Conservation (phyloP, 371 early-diverging fungal genomes). For the Massospora cicadina region DNA sequence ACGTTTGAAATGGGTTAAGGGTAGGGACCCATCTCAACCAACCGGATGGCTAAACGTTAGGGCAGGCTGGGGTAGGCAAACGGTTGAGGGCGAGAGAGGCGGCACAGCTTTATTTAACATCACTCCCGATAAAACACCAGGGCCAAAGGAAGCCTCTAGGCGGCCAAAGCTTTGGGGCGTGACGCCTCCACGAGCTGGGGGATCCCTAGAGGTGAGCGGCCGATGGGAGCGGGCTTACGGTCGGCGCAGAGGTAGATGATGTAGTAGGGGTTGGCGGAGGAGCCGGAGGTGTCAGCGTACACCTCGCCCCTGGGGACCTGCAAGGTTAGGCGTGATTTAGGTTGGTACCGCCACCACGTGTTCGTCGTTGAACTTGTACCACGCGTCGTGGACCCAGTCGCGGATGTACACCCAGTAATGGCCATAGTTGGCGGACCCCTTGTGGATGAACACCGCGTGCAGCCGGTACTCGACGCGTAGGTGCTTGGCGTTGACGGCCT, state of each 20-base stretch:
- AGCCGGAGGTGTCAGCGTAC: conserved; percentile 30
- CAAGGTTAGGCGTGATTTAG: not conserved
- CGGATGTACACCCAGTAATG: conserved; percentile 79
- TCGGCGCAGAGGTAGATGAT: conserved; percentile 31
- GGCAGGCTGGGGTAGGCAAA: too few relatives aligned
- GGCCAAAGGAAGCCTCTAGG: too few relatives aligned
- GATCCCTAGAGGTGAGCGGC: not conserved
- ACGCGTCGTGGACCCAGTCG: conserved; percentile 37
- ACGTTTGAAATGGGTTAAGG: too few relatives aligned
- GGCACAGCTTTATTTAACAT: too few relatives aligned
- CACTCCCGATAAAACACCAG: too few relatives aligned
- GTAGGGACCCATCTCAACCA: too few relatives aligned
- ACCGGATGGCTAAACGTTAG: too few relatives aligned
- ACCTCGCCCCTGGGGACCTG: conserved; percentile 31
- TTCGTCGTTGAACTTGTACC: conserved; percentile 75
- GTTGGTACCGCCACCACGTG: conserved; percentile 33
- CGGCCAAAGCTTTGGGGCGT: too few relatives aligned
- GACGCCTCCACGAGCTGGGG: not conserved
- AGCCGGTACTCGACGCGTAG: conserved; percentile 26
- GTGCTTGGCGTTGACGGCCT: conserved; percentile 21
- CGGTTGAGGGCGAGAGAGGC: too few relatives aligned
- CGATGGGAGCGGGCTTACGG: conserved; percentile 8
- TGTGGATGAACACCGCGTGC: conserved; percentile 54
- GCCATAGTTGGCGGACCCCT: conserved; percentile 52
- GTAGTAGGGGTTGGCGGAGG: conserved; percentile 49